phyloP scores from a whole-genome alignment of 2,329 filamentous ascomycete genomes.

The Alternaria rosae region DNA sequence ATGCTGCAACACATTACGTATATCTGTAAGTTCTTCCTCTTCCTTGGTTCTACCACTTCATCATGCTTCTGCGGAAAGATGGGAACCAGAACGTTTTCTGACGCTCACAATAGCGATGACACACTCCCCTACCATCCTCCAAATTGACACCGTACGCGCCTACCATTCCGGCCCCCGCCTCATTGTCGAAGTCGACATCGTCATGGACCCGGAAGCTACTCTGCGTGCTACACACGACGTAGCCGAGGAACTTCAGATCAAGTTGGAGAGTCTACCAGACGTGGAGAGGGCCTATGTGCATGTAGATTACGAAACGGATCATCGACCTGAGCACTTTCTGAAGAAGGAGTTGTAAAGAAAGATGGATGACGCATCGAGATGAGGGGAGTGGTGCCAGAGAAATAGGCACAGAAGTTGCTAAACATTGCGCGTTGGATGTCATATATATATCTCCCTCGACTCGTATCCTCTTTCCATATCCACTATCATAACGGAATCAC shows the following conservation, averaged over 20 bases:
- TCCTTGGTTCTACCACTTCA: neutral
- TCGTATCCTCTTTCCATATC: too few species aligned
- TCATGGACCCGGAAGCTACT: slow-evolving; percentile 80
- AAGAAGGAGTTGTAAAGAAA: slow-evolving; percentile 66
- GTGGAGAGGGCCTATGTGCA: slow-evolving; percentile 96
- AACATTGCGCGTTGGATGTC: too few species aligned
- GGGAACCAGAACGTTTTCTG: neutral
- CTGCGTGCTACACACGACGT: slow-evolving; percentile 87
- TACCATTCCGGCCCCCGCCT: slow-evolving; percentile 90
- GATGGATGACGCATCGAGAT: neutral
- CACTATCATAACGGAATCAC: too few species aligned
- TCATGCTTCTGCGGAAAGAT: too few species aligned
- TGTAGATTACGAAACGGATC: slow-evolving; percentile 95
- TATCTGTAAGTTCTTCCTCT: slow-evolving; percentile 65
- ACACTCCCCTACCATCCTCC: slow-evolving; percentile 78
- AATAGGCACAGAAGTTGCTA: too few species aligned
- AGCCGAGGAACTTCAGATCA: slow-evolving; percentile 91
- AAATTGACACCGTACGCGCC: slow-evolving; percentile 93
- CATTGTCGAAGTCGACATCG: slow-evolving; percentile 94
- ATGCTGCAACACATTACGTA: slow-evolving; percentile 96
- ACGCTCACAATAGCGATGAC: slow-evolving; percentile 69
- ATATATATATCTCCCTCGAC: too few species aligned
- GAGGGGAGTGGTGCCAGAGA: too few species aligned
- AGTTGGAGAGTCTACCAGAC: slow-evolving; percentile 89
- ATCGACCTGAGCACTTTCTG: slow-evolving; percentile 83